Base-by-base conservation (phyloP, 495 filamentous ascomycete species). In the Penicillium malachiteum region DNA sequence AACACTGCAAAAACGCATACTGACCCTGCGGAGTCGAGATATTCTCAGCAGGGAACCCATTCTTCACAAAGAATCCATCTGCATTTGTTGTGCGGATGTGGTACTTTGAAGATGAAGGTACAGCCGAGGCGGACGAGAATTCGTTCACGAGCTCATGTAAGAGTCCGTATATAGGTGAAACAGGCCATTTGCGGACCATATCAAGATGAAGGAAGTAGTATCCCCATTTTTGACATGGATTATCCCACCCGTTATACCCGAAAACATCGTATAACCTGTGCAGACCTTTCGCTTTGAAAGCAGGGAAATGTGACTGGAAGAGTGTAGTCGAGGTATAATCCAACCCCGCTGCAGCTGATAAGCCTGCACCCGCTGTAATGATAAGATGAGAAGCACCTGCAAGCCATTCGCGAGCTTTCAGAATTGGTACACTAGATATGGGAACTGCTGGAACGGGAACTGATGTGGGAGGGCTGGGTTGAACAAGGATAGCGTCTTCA, bases 71-170 rank as follows among this genome's bases (percentile, higher is more conserved):
- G 9, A 58, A 38, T 0, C 65, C 65, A 37, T 68, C 65, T 0
- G 62, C 65, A 47, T 68, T 68, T 10, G 59, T 55, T 1, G 65
- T 68, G 26, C 65, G 65, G 3, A 68, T 45, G 46, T 62, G 53
- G 30, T 56, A 52, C 11, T 44, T 43, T 4, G 21, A 26, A 26
- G 21, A 1, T 26, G 21, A 26, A 1, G 21, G 21, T 26, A 26
- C 21, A 26, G 21, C 21, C 17, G 43, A 13, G 10, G 17, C 47
- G 3, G 17, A 16, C 1, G 39, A 33, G 40, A 61, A 58, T 1
- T 49, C 35, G 2, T 21, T 14, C 7, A 48, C 30, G 2, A 62
- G 47, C 11, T 18, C 39, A 21, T 21, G 54, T 3, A 68, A 41
- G 0, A 43, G 16, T 2, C 21, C 40, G 31, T 68, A 68, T 0